Conservation (phyloP, 176 grass and related monocot species). For the Saccharum spontaneum region DNA sequence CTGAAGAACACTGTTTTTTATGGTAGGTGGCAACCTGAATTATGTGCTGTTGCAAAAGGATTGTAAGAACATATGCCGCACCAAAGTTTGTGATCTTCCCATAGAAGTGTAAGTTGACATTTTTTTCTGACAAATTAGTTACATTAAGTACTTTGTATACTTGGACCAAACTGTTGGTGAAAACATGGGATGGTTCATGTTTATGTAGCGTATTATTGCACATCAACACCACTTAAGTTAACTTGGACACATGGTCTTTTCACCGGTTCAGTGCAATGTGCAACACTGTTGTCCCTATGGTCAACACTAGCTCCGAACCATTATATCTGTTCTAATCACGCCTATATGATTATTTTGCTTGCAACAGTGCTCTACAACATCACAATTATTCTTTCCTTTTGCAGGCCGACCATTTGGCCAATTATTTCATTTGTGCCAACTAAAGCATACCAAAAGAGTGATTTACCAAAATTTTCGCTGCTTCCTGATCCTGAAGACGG, state of each 20-base stretch:
- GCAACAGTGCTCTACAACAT: not conserved
- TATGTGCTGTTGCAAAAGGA: constrained; percentile 53
- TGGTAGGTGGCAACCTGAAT: constrained; percentile 18
- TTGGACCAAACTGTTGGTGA: not conserved
- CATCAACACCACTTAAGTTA: constrained; percentile 1
- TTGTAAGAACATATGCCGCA: constrained; percentile 40
- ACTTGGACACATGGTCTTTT: not conserved
- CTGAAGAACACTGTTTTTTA: constrained; percentile 8
- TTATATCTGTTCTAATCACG: not conserved
- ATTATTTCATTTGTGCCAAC: constrained; percentile 45
- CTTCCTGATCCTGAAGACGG: constrained; percentile 57
- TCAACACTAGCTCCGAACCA: constrained; percentile 14
- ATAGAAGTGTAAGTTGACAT: constrained; percentile 50
- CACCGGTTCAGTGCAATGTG: not conserved
- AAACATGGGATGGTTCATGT: not conserved
- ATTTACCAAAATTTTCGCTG: constrained; percentile 49
- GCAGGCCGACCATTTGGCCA: constrained; percentile 51
- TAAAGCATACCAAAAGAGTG: constrained; percentile 13
- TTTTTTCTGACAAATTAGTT: not conserved
- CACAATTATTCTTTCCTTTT: constrained; percentile 22
- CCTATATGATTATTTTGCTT: constrained; percentile 13
- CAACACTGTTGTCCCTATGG: not conserved
- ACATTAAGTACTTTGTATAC: constrained; percentile 1
- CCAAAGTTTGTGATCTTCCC: constrained; percentile 42
- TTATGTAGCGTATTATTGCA: constrained; percentile 7